Evolutionary conservation across 2,329 filamentous ascomycete species (phyloP), one percentile per base, ranked within the genome.

Genomic region (Penicillium janthinellum): DNA sequence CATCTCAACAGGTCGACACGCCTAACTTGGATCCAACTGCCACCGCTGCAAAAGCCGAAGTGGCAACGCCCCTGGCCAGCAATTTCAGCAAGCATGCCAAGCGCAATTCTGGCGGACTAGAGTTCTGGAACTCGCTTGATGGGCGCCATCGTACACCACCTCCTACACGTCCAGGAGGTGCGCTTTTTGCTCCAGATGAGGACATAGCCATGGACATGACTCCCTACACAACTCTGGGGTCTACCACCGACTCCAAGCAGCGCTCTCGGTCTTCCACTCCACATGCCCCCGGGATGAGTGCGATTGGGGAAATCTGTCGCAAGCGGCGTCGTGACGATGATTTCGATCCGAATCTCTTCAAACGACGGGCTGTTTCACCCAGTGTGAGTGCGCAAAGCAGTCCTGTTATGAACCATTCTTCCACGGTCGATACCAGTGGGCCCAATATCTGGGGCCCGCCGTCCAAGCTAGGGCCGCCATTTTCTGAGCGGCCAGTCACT

Each of bases 301-400:
- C 84, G 0, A 86, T 89, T 0, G 86, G 89, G 11, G 90, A 95
- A 68, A 86, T 94, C 53, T 90, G 90, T 4, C 84, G 91, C 8
- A 90, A 92, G 62, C 88, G 94, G n/a, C 86, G 92, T 22, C 85
- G 92, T 57, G 94, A 97, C 63, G 92, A 96, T 70, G 93, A 97
- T 70, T 89, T 96, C 58, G 93, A 98, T 72, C 89, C 91, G 1
- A 84, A 88, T 41, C 90, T 89, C 62, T 93, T 97, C 80, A 98
- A 98, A 78, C 86, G 94, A 15, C 86, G 94, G 45, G 94, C 94
- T 25, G 94, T 98, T 2, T 95, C 90, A 60, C 94, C 94, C 0
- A 91, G 93, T 15, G 88, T 97, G 82, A 96, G 92, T 73, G 89
- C 90, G 1, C 92, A 96, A 70, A 96, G 94, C 76, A 96, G 91